A percentile compares a stretch with the other conserved stretches of the same genome.
phyloP scores from a whole-genome alignment of 805 yeast genomes.

The Isabelozyma gotoi region DNA sequence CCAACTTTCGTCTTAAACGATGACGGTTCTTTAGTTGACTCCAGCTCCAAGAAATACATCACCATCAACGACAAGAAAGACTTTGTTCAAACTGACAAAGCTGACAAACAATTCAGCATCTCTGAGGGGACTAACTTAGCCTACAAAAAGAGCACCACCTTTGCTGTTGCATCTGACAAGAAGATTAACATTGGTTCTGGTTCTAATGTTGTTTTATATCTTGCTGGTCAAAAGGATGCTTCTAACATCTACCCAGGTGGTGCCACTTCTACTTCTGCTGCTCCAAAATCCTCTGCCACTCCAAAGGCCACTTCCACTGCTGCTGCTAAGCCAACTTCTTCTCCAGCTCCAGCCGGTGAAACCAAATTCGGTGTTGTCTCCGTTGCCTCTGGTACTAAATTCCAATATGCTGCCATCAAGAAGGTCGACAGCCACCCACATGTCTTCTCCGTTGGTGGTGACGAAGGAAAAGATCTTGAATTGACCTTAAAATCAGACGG shows the following conservation, averaged over 20 bases:
- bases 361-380: conserved; percentile 11
- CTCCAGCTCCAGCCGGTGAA: background rate
- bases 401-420: conserved; percentile 24
- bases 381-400: conserved; percentile 22
- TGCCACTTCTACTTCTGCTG: conserved; percentile 3
- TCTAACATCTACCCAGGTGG: background rate
- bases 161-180: conserved; percentile 3
- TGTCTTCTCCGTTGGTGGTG: conserved; percentile 34
- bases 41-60: conserved; percentile 7
- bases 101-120: conserved; percentile 9
- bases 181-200: conserved; percentile 1
- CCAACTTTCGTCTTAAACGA: conserved; percentile 19
- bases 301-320: conserved; percentile 4
- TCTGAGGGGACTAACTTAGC: conserved; percentile 5
- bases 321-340: background rate
- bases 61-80: background rate
- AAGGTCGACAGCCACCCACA: conserved; percentile 30
- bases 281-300: conserved; percentile 7
- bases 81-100: background rate
- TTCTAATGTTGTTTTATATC: conserved; percentile 7
- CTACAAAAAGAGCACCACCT: conserved; percentile 2
- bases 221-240: conserved; percentile 3
- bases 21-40: conserved; percentile 21
- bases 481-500: conserved; percentile 24
- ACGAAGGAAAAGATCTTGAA: conserved; percentile 22